Conservation (phyloP, 371 early-diverging fungal species). For the Apophysomyces sp. region DNA sequence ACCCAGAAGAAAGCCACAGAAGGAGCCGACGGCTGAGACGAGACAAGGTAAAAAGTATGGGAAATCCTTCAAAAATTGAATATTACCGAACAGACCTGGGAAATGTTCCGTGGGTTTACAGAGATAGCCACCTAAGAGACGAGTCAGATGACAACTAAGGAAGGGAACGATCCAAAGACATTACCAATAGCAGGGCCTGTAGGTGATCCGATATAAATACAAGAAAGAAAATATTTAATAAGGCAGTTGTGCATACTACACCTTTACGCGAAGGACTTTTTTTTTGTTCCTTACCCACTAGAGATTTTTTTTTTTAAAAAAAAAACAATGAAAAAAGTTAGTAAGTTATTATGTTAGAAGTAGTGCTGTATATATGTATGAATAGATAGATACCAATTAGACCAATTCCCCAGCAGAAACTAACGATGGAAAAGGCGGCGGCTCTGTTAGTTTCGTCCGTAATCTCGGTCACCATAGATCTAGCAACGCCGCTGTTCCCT, state of each 20-base stretch:
- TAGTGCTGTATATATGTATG: too few relatives aligned
- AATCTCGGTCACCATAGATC: constrained; percentile 85
- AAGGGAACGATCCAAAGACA: too few relatives aligned
- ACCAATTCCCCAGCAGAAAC: constrained; percentile 68
- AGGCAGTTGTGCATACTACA: too few relatives aligned
- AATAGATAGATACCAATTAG: constrained; percentile 49
- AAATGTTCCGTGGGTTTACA: constrained; percentile 72
- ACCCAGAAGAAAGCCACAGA: constrained; percentile 68
- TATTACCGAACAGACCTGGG: constrained; percentile 68
- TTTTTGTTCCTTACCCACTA: constrained; percentile 11
- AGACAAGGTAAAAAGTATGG: constrained; percentile 91
- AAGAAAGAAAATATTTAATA: too few relatives aligned
- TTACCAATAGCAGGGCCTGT: neutral
- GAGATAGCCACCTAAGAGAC: constrained; percentile 83
- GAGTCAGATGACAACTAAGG: too few relatives aligned
- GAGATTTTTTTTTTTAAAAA: constrained; percentile 7
- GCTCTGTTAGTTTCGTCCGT: constrained; percentile 80
- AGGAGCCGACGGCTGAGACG: constrained; percentile 62
- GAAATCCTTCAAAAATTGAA: constrained; percentile 60
- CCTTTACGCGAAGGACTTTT: neutral
- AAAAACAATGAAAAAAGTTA: neutral
- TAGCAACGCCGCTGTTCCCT: constrained; percentile 82
- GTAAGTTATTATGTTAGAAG: too few relatives aligned
- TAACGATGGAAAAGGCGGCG: constrained; percentile 67
- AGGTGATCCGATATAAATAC: neutral